Conservation (phyloP, 2,329 filamentous ascomycete species). For the Phaeoacremonium minimum region DNA sequence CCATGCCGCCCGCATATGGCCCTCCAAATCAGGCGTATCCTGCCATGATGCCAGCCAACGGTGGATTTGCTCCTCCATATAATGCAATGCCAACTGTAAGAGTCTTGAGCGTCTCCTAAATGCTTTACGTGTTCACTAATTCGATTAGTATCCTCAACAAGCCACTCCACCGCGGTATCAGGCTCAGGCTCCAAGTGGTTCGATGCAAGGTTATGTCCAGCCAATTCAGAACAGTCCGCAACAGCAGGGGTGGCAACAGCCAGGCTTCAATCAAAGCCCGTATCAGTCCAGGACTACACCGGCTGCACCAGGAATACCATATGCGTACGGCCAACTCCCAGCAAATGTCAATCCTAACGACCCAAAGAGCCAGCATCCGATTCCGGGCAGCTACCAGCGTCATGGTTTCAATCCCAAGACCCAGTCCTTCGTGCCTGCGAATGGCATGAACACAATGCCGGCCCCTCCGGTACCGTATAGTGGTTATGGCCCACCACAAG, state of each 20-base stretch:
- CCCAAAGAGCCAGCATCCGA: conserved; percentile 72
- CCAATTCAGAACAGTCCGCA: conserved; percentile 25
- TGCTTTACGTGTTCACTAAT: not conserved
- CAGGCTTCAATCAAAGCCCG: conserved; percentile 20
- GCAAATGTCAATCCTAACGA: conserved; percentile 66
- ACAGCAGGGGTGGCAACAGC: conserved; percentile 27
- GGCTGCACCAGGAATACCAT: conserved; percentile 43
- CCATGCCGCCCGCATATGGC: conserved; percentile 40
- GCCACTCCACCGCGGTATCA: conserved; percentile 27
- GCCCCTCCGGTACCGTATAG: conserved; percentile 43
- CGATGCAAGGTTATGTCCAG: conserved; percentile 26
- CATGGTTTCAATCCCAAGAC: conserved; percentile 93
- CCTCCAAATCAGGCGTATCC: conserved; percentile 38
- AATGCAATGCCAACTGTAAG: conserved; percentile 39
- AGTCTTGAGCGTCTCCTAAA: conserved; percentile 9
- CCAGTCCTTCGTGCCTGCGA: conserved; percentile 79
- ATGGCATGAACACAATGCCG: conserved; percentile 43
- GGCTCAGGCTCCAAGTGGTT: conserved; percentile 25
- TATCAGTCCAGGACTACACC: conserved; percentile 18
- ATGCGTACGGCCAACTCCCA: conserved; percentile 76
- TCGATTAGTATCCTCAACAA: conserved; percentile 27
- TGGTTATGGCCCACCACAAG: conserved; percentile 43
- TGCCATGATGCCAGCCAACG: conserved; percentile 32
- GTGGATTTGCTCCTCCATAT: conserved; percentile 40
- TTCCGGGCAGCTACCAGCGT: conserved; percentile 74